Conservation (phyloP, 257 asterid genomes). For the Rhazya stricta region DNA sequence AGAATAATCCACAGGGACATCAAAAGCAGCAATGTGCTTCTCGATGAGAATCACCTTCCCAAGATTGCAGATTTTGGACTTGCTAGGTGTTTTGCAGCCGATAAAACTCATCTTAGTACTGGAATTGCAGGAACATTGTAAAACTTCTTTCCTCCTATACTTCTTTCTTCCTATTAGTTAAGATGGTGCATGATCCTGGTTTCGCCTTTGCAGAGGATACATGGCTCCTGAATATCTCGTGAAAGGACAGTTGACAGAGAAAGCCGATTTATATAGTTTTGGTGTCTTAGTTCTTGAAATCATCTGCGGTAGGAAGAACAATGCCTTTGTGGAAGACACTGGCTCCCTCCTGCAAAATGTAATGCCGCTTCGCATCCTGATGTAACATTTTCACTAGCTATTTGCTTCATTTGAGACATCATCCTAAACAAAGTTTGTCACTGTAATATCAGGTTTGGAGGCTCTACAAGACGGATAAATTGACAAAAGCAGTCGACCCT, state of each 20-base stretch:
- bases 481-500: slow-evolving; percentile 61
- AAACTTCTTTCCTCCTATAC: neutral
- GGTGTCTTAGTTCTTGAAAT: slow-evolving; percentile 89
- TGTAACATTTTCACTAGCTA: neutral
- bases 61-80: slow-evolving; percentile 92
- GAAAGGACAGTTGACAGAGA: slow-evolving; percentile 93
- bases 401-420: neutral
- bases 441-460: slow-evolving; percentile 61
- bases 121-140: slow-evolving; percentile 96
- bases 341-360: slow-evolving; percentile 79
- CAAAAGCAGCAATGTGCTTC: slow-evolving; percentile 80
- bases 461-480: slow-evolving; percentile 41
- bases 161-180: neutral
- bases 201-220: slow-evolving; percentile 57
- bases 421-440: neutral
- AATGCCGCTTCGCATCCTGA: neutral
- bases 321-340: slow-evolving; percentile 54
- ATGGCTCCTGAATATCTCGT: slow-evolving; percentile 97
- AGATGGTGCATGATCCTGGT: neutral
- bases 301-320: slow-evolving; percentile 68
- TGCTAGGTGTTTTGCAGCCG: slow-evolving; percentile 70
- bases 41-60: slow-evolving; percentile 58
- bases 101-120: slow-evolving; percentile 80
- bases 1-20: slow-evolving; percentile 86
- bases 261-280: slow-evolving; percentile 80